Evolutionary conservation across 345 rosid genomes (phyloP).

Genomic region (Orychophragmus violaceus): DNA sequence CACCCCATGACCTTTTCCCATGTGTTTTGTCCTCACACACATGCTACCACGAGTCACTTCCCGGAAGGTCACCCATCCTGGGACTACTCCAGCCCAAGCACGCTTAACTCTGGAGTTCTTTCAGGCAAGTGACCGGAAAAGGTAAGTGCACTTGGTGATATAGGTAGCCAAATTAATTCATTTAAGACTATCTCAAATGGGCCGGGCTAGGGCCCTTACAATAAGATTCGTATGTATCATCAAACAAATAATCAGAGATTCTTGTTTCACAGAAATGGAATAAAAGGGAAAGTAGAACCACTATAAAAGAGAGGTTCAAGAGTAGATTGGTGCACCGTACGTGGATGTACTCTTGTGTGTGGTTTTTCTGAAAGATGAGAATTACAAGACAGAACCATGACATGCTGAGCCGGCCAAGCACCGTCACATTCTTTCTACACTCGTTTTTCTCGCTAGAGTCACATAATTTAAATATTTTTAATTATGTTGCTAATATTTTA

Average conservation of each 20-base stretch:
- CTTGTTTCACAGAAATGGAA: background rate
- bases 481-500: background rate
- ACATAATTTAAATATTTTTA: background rate
- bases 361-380: background rate
- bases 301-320: background rate
- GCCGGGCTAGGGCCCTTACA: no score
- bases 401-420: conserved; percentile 13
- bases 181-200: no score
- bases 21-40: no score
- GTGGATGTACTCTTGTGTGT: conserved; percentile 8
- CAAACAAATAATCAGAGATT: conserved; percentile 16
- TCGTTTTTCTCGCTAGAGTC: conserved; percentile 1
- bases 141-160: no score
- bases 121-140: no score
- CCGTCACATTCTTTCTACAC: conserved; percentile 20
- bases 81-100: no score
- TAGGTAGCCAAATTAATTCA: no score
- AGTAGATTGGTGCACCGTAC: conserved; percentile 18
- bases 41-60: no score
- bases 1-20: no score
- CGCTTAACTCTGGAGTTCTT: no score
- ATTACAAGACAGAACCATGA: conserved; percentile 12
- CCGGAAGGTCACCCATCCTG: no score
- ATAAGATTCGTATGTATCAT: conserved; percentile 19
- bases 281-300: conserved; percentile 1